Base-by-base conservation (phyloP, 306 rosid species). In the Hippophae tibetana region DNA sequence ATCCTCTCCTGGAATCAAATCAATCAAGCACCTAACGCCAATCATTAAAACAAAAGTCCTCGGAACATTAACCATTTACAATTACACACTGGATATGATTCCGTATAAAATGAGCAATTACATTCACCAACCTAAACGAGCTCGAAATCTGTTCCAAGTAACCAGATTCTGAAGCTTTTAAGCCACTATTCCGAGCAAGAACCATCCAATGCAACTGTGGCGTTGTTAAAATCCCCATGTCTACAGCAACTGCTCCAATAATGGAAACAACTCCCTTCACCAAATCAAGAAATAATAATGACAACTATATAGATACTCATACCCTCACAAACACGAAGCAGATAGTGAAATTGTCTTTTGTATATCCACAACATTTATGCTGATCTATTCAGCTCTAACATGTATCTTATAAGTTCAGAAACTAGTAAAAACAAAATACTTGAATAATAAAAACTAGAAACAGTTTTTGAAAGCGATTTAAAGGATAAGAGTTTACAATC, bases 151-250 rank as follows among this genome's bases (percentile, higher is more conserved):
- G 83, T 52, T 82, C 71, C 72, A 87, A 83, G 74, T 92, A 88
- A 78, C 84, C 88, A 49, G 61, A 67, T 78, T 85, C 89, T 0
- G 86, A 76, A 44, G 76, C 86, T n/a, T 68, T 66, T 49, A 58
- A 9, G 49, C 89, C 84, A 68, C 66, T 69, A 74, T 92, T 88
- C 70, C 80, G 78, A 14, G 82, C 84, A 7, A 78, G 89, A 76
- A 92, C 98, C 93, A 92, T 87, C 96, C 96, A 92, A 70, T 92
- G 96, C 42, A 87, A 64, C 63, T 86, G 87, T 0, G 98, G 96
- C 57, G 98, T 87, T 4, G 98, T 87, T 72, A 92, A 77, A 66
- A 87, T 68, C 64, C 95, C 96, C 95, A 79, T 61, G 74, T 87
- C 98, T 3, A 65, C 50, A 0, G 87, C 82, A 70, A 67, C 73